Percentiles rank a stretch among this genome's conserved stretches.
Evolutionary conservation across 163 green algal genomes (phyloP).

Genomic region (Scenedesmus sp.): DNA sequence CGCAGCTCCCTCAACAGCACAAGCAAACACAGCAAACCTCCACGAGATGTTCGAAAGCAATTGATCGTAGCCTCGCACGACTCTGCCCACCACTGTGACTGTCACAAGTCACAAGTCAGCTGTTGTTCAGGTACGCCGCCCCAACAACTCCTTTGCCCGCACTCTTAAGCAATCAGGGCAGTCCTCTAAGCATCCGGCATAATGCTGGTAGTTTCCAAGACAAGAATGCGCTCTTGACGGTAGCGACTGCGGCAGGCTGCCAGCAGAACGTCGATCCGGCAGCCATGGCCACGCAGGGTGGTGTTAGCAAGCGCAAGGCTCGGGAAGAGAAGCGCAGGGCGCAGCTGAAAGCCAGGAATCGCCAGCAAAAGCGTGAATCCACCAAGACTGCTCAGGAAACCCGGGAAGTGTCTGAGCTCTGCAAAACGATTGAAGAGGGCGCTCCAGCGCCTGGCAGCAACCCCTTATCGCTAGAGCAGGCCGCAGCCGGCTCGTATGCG

Average conservation of each 20-base stretch:
- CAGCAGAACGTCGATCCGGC: not conserved
- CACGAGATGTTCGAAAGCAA: not conserved
- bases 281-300: conserved; percentile 21
- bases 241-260: conserved; percentile 2
- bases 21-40: not conserved
- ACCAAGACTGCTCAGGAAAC: conserved; percentile 62
- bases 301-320: conserved; percentile 25
- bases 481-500: conserved; percentile 14
- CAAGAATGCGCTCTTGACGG: not conserved
- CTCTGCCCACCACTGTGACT: not conserved
- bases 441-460: conserved; percentile 69
- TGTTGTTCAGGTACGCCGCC: not conserved
- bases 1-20: not conserved
- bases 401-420: conserved; percentile 67
- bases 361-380: conserved; percentile 35
- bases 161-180: not conserved
- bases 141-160: not conserved
- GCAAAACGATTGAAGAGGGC: conserved; percentile 56
- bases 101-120: not conserved
- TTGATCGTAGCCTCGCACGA: not conserved
- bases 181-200: not conserved
- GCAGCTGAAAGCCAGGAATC: conserved; percentile 9
- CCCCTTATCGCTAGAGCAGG: conserved; percentile 56
- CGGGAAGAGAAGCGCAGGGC: conserved; percentile 43
- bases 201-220: not conserved